A percentile compares a stretch with the other conserved stretches of the same genome.
These are phyloP conservation scores for Yarrowia sp. DNA, from an alignment of 805 yeast genomes.

Conservation along the genomic window DNA sequence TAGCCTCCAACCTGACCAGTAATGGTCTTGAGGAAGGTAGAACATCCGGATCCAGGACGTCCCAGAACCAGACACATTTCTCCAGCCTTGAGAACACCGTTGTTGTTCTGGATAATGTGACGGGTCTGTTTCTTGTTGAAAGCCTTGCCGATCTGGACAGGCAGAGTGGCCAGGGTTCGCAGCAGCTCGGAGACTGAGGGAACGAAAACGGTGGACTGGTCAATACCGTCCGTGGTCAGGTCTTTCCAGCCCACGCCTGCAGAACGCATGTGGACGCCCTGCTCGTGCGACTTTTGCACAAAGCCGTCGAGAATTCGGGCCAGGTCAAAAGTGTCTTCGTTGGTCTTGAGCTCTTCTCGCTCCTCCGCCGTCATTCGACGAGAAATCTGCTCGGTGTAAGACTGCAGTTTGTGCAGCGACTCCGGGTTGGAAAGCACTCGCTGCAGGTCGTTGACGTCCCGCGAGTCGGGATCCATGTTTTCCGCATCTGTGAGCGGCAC, in stretches of 20 bases:
- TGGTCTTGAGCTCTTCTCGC: constrained; percentile 42
- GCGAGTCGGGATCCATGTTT: constrained; percentile 19
- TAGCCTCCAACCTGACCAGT: constrained; percentile 54
- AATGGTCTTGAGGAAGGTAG: constrained; percentile 61
- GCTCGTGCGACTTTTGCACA: constrained; percentile 30
- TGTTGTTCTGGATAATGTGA: constrained; percentile 33
- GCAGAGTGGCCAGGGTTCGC: constrained; percentile 30
- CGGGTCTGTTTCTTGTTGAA: constrained; percentile 28
- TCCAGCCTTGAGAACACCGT: constrained; percentile 45
- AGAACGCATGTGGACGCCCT: constrained; percentile 39
- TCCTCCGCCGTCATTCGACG: constrained; percentile 47
- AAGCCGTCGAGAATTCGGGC: constrained; percentile 38
- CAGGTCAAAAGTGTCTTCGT: constrained; percentile 48
- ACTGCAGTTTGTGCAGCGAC: constrained; percentile 44
- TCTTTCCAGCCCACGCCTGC: constrained; percentile 42
- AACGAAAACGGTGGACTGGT: constrained; percentile 45
- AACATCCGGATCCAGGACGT: constrained; percentile 79
- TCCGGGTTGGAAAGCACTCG: constrained; percentile 35
- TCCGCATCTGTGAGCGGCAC: constrained; percentile 21
- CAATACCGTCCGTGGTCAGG: constrained; percentile 46
- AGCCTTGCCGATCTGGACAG: constrained; percentile 27
- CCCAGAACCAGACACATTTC: constrained; percentile 68
- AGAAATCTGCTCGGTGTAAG: constrained; percentile 51
- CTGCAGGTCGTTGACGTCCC: constrained; percentile 29
- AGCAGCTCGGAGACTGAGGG: constrained; percentile 47